Percentiles rank a stretch among this genome's conserved stretches.
These are phyloP conservation scores for Nephelium lappaceum DNA, from an alignment of 345 rosid species.

Conservation along the genomic window DNA sequence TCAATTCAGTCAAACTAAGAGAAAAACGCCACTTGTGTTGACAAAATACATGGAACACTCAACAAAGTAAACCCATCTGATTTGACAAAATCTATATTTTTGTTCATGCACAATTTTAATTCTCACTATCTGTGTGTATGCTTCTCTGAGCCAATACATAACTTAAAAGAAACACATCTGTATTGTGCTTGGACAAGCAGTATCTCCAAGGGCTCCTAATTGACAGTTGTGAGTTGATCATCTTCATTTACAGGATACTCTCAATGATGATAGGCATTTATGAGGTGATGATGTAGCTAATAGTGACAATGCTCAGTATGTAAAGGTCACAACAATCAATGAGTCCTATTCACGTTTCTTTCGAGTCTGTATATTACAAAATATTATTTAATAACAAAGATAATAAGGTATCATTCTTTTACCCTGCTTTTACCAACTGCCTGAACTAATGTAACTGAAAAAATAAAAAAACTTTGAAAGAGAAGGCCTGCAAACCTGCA, in stretches of 20 bases:
- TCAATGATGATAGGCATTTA: not conserved
- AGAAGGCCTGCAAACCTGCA: slow-evolving; percentile 53
- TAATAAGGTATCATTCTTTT: no score
- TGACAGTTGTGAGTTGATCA: not conserved
- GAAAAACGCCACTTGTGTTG: not conserved
- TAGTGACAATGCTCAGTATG: not conserved
- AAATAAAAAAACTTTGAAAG: not conserved
- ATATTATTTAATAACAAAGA: not conserved
- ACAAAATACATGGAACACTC: not conserved
- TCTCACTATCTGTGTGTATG: no score
- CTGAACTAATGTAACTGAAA: not conserved
- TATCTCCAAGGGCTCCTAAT: not conserved
- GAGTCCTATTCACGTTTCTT: not conserved
- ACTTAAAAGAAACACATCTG: not conserved
- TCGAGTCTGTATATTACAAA: not conserved
- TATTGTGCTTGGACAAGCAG: not conserved
- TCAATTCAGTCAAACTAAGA: not conserved
- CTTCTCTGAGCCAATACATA: not conserved
- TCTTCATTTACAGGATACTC: not conserved
- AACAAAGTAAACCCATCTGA: not conserved
- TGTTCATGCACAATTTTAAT: no score
- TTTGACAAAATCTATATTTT: no score
- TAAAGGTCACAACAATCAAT: not conserved
- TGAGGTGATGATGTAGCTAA: not conserved
- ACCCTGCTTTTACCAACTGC: not conserved